Percentiles rank a stretch among this genome's conserved stretches.
phyloP scores from a whole-genome alignment of 2,329 filamentous ascomycete genomes.

The Ceratocystis lukuohia region DNA sequence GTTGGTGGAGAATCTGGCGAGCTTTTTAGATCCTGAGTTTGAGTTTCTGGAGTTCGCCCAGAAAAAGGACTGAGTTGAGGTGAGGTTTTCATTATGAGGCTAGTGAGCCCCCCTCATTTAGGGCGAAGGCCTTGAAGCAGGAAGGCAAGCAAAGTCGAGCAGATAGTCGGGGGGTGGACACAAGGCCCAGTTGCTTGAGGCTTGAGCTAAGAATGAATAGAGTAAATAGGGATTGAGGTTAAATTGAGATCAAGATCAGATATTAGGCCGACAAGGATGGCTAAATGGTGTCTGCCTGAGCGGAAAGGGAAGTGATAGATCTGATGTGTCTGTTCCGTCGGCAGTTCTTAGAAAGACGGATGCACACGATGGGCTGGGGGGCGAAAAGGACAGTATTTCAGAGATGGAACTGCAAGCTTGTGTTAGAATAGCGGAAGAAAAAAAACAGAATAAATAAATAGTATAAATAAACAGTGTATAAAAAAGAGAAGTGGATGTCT shows the following conservation, averaged over 20 bases:
- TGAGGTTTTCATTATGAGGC: not conserved
- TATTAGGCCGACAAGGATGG: not conserved
- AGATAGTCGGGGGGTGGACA: not conserved
- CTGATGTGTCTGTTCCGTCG: not conserved
- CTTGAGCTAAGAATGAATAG: no score
- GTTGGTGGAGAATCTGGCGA: not conserved
- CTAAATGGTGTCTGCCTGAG: not conserved
- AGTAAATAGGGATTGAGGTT: not conserved
- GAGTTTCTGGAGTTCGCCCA: not conserved
- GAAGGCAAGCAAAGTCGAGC: not conserved
- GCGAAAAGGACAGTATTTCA: not conserved
- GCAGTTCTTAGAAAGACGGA: not conserved
- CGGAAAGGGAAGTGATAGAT: not conserved
- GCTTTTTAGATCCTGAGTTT: not conserved
- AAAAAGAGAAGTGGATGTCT: not conserved
- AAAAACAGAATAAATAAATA: not conserved
- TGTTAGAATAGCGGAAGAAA: not conserved
- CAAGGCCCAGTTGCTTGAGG: not conserved
- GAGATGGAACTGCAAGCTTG: not conserved
- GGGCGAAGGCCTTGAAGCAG: not conserved
- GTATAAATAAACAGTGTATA: not conserved
- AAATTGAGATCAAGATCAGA: not conserved
- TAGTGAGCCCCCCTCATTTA: not conserved
- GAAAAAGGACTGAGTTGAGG: not conserved
- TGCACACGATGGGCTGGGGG: not conserved